A percentile compares a stretch with the other conserved stretches of the same genome.
Conservation (phyloP, 495 filamentous ascomycete species). For the Hyaloscypha hepaticicola region DNA sequence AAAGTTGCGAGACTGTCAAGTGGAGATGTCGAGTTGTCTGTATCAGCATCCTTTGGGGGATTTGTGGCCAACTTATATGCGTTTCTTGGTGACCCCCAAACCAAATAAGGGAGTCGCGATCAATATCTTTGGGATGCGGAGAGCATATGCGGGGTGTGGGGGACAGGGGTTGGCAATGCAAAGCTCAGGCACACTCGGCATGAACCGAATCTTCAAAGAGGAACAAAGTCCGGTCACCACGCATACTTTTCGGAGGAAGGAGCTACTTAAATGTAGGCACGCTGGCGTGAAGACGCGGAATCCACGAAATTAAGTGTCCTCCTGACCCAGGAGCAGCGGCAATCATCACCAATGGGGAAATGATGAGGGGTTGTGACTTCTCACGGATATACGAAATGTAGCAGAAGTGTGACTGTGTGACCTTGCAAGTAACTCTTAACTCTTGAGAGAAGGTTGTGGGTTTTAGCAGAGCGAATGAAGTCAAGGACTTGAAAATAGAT, state of each 20-base stretch:
- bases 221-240: not conserved
- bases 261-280: not conserved
- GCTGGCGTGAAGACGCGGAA: not conserved
- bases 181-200: not conserved
- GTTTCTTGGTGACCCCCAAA: not conserved
- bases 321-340: not conserved
- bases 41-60: not conserved
- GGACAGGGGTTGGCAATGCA: not conserved
- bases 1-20: not conserved
- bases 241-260: not conserved
- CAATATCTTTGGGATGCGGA: not conserved
- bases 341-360: not conserved
- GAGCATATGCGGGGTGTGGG: not conserved
- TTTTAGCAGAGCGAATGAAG: not conserved
- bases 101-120: not conserved
- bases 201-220: not conserved
- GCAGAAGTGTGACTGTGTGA: slow-evolving; percentile 2
- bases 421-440: not conserved
- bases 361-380: slow-evolving; percentile 2
- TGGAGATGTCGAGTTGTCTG: not conserved
- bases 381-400: not conserved
- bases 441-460: not conserved
- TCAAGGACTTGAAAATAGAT: not conserved
- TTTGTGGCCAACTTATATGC: not conserved
- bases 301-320: slow-evolving; percentile 1